Evolutionary conservation across 495 filamentous ascomycete species (phyloP), one percentile per base, ranked within the genome.

Genomic region (Tuber magnatum): DNA sequence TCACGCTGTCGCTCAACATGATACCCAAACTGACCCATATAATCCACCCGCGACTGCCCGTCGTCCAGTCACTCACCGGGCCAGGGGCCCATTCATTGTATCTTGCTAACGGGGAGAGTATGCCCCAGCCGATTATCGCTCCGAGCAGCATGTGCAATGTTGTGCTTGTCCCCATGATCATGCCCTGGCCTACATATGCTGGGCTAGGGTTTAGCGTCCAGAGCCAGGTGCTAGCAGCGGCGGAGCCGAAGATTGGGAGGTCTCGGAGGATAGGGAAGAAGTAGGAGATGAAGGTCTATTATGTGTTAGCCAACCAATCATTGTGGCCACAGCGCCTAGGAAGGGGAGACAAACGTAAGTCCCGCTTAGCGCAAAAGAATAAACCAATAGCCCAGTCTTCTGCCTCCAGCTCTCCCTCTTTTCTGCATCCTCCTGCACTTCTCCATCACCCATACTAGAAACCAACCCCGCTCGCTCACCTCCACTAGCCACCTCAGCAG

Each of bases 181-280:
- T 91, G 24, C 91, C 91, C 84, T 92, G 91, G 3, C 94, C 95
- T 38, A 97, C 88, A 82, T 99, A 98, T 41, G 95, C 95, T 40
- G 96, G 91, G 69, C 92, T 95, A 8, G 96, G 95, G 75, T 99
- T 99, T 22, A 99, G 86, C 28, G 92, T 94, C 95, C 95, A 99
- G 4, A 98, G 86, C 94, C 94, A 99, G 35, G 90, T 89, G 24
- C 86, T 83, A 0, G 93, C 94, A 14, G 96, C 87, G 10, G 87
- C 83, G 1, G 87, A 83, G 0, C 95, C 95, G 78, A 98, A 92
- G 48, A 99, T 86, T 7, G 96, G 95, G 51, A 99, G 86, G 78
- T 92, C 89, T 32, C 93, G 90, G 41, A 97, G 85, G 48, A 94
- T 85, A 0, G 95, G 96, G 44, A 97, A 87, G 83, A 99, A 99